Evolutionary conservation across 2,329 filamentous ascomycete genomes (phyloP).

Genomic region (Cladophialophora yegresii): DNA sequence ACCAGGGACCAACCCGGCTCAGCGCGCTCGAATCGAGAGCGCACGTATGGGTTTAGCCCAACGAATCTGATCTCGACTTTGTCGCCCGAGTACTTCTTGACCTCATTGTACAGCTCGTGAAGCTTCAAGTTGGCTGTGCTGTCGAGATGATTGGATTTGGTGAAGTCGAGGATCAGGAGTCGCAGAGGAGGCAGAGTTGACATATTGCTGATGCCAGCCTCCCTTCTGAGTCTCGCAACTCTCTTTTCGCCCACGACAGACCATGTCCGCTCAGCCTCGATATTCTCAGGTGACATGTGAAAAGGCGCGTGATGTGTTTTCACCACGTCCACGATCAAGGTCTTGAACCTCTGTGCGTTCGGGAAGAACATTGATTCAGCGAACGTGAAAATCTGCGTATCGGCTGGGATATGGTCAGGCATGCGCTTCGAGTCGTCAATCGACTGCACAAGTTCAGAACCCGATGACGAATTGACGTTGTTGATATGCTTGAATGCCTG

Average conservation of each 20-base stretch:
- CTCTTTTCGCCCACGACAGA: slow-evolving; percentile 55
- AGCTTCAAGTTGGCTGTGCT: slow-evolving; percentile 56
- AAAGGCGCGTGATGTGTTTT: slow-evolving; percentile 50
- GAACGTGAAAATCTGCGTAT: slow-evolving; percentile 60
- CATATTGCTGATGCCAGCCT: slow-evolving; percentile 40
- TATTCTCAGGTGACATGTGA: slow-evolving; percentile 43
- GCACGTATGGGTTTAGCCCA: slow-evolving; percentile 49
- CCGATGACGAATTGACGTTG: slow-evolving; percentile 37
- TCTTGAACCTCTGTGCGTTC: slow-evolving; percentile 59
- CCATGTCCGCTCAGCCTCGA: slow-evolving; percentile 54
- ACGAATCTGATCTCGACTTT: slow-evolving; percentile 53
- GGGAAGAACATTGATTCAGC: slow-evolving; percentile 62
- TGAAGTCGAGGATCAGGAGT: slow-evolving; percentile 57
- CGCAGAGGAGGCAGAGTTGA: slow-evolving; percentile 47
- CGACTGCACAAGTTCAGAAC: slow-evolving; percentile 38
- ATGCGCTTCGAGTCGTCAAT: slow-evolving; percentile 36
- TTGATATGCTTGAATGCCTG: slow-evolving; percentile 56
- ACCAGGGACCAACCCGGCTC: slow-evolving; percentile 39
- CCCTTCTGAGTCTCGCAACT: slow-evolving; percentile 50
- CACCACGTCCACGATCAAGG: slow-evolving; percentile 53
- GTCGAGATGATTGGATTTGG: slow-evolving; percentile 57
- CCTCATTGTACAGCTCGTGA: slow-evolving; percentile 51
- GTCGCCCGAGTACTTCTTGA: slow-evolving; percentile 54
- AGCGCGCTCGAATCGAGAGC: slow-evolving; percentile 39
- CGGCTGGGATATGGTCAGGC: slow-evolving; percentile 42